phyloP scores from a whole-genome alignment of 2,329 filamentous ascomycete genomes.

The Paecilomyces sp. region DNA sequence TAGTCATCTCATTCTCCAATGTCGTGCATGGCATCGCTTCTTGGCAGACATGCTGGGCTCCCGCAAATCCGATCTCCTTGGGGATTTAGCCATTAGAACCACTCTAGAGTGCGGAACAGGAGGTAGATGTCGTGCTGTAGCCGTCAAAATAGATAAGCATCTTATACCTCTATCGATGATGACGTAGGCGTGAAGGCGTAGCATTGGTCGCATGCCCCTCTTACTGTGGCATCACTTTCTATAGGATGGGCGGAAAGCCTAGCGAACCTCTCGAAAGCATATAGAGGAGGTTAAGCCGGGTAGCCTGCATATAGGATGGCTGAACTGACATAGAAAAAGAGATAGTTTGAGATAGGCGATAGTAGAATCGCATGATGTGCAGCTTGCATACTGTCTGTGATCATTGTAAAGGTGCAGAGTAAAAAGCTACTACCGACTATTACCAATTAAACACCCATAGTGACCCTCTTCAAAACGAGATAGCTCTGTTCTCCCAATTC shows the following conservation, averaged over 20 bases:
- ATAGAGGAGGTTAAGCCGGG: not conserved
- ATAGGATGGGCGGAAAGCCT: not conserved
- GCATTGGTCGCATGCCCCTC: not conserved
- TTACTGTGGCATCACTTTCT: not conserved
- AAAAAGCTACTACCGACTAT: not conserved
- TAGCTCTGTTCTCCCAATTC: slow-evolving; percentile 1
- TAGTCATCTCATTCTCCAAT: not conserved
- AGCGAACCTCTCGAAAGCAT: not conserved
- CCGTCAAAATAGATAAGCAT: not conserved
- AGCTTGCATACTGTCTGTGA: not conserved
- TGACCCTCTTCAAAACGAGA: not conserved
- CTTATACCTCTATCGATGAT: not conserved
- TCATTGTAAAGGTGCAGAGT: not conserved
- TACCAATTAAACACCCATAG: slow-evolving; percentile 1
- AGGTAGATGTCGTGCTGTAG: not conserved
- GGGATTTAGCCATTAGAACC: not conserved
- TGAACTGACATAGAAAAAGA: not conserved
- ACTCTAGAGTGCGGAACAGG: not conserved
- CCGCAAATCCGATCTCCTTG: not conserved
- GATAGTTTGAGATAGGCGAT: not conserved
- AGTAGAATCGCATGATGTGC: not conserved
- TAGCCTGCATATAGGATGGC: not conserved
- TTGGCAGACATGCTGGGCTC: not conserved
- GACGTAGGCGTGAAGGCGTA: not conserved
- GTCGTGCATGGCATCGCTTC: not conserved